Percentiles rank a stretch among this genome's conserved stretches.
Conservation (phyloP, 2,329 filamentous ascomycete species). For the Fusarium ambrosium region DNA sequence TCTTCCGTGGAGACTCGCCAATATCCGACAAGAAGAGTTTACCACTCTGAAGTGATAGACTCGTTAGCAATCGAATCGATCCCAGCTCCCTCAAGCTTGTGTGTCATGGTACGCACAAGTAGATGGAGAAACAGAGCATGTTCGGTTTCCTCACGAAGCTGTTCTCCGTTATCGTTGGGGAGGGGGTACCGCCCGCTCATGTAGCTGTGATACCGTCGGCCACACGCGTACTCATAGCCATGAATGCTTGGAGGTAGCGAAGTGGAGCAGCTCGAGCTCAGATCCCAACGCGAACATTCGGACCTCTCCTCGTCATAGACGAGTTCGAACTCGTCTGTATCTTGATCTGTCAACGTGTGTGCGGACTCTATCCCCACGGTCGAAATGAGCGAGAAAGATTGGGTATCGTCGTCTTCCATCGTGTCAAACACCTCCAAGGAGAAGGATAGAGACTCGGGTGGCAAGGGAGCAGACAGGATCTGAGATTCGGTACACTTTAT, state of each 20-base stretch:
- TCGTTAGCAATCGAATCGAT: slow-evolving; percentile 7
- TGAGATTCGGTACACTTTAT: slow-evolving; percentile 32
- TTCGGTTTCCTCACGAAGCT: slow-evolving; percentile 60
- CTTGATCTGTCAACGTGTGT: slow-evolving; percentile 46
- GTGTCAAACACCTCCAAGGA: slow-evolving; percentile 1
- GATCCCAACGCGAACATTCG: slow-evolving; percentile 41
- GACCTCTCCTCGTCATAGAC: slow-evolving; percentile 42
- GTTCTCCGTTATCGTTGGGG: slow-evolving; percentile 62
- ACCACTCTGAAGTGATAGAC: slow-evolving; percentile 47
- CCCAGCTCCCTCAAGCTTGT: not conserved
- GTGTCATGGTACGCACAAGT: slow-evolving; percentile 46
- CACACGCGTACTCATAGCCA: slow-evolving; percentile 51
- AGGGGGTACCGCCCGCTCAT: slow-evolving; percentile 60
- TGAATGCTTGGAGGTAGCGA: slow-evolving; percentile 53
- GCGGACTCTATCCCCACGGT: slow-evolving; percentile 44
- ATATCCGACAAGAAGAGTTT: slow-evolving; percentile 58
- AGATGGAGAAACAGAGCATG: slow-evolving; percentile 62
- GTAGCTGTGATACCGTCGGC: slow-evolving; percentile 60
- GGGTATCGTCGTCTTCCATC: slow-evolving; percentile 45
- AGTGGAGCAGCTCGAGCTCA: slow-evolving; percentile 49
- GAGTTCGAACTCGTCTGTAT: slow-evolving; percentile 50
- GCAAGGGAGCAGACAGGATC: slow-evolving; percentile 4
- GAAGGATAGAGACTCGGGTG: not conserved
- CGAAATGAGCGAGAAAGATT: slow-evolving; percentile 50
- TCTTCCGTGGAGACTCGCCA: slow-evolving; percentile 55